phyloP scores from a whole-genome alignment of 805 yeast genomes.

The Candida palmyrensis region DNA sequence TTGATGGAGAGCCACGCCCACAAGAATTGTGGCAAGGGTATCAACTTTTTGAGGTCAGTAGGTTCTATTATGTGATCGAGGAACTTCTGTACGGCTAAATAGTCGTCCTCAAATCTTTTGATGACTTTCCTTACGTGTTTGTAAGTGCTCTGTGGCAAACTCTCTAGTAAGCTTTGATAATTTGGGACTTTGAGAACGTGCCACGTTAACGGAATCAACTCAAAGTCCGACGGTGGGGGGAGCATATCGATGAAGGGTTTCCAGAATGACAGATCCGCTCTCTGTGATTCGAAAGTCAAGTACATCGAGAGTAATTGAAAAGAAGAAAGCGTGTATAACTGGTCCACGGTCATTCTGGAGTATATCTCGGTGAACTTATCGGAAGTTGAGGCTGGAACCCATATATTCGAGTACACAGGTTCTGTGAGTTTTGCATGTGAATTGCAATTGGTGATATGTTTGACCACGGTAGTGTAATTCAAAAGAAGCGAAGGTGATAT shows the following conservation, averaged over 20 bases:
- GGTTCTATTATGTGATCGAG: background rate
- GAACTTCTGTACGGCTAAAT: conserved; percentile 20
- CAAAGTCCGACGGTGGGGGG: conserved; percentile 53
- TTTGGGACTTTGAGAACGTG: conserved; percentile 22
- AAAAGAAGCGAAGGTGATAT: conserved; percentile 56
- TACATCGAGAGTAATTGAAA: conserved; percentile 56
- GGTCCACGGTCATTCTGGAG: conserved; percentile 19
- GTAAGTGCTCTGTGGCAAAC: conserved; percentile 42
- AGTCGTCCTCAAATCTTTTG: conserved; percentile 43
- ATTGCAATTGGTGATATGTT: conserved; percentile 40
- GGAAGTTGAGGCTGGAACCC: conserved; percentile 10
- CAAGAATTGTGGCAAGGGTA: conserved; percentile 31
- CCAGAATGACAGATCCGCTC: conserved; percentile 53
- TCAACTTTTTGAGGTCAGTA: background rate
- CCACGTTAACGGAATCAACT: conserved; percentile 64
- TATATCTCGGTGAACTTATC: conserved; percentile 30
- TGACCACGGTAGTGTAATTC: conserved; percentile 48
- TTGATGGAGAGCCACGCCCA: conserved; percentile 88
- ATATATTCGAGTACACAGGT: conserved; percentile 13
- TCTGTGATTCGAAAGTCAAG: conserved; percentile 37
- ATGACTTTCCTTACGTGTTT: conserved; percentile 38
- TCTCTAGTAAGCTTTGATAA: conserved; percentile 21
- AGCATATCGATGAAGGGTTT: conserved; percentile 59
- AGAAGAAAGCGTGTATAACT: conserved; percentile 44
- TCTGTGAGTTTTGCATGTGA: conserved; percentile 22